Percentiles rank a stretch among this genome's conserved stretches.
These are phyloP conservation scores for Colletotrichum costaricense DNA, from an alignment of 2,329 filamentous ascomycete genomes.

Conservation along the genomic window DNA sequence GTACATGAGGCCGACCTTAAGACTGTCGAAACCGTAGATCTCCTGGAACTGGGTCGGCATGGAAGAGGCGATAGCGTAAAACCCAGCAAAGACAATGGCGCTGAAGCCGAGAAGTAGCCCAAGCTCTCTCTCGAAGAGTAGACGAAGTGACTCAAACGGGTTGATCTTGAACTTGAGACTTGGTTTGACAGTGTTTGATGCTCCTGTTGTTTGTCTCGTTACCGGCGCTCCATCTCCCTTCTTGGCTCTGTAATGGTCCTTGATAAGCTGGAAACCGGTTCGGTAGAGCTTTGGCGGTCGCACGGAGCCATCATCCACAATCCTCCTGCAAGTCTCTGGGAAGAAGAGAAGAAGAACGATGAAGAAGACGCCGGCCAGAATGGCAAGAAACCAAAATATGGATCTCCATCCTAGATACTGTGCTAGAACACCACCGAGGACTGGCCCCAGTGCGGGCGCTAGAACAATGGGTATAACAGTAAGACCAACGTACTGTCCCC, in stretches of 20 bases:
- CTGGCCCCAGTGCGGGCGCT: conserved; percentile 55
- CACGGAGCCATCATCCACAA: conserved; percentile 65
- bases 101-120: conserved; percentile 57
- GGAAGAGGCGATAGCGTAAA: conserved; percentile 59
- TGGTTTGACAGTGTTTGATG: conserved; percentile 34
- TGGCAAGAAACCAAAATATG: conserved; percentile 53
- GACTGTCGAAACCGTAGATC: conserved; percentile 70
- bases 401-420: conserved; percentile 53
- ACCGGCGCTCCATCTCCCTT: conserved; percentile 1
- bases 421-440: conserved; percentile 53
- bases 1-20: conserved; percentile 65
- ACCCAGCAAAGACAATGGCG: conserved; percentile 60
- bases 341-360: conserved; percentile 52
- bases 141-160: conserved; percentile 51
- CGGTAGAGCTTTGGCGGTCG: conserved; percentile 51
- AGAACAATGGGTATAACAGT: conserved; percentile 56
- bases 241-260: conserved; percentile 31
- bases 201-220: conserved; percentile 16
- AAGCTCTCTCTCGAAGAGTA: conserved; percentile 55
- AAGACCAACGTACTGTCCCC: conserved; percentile 52
- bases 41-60: conserved; percentile 55
- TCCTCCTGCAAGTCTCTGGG: conserved; percentile 57
- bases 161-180: conserved; percentile 53
- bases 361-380: conserved; percentile 45
- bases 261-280: conserved; percentile 44